Evolutionary conservation across 768 basidiomycete genomes (phyloP), one percentile per base, ranked within the genome.

Genomic region (Suillus weaverae): DNA sequence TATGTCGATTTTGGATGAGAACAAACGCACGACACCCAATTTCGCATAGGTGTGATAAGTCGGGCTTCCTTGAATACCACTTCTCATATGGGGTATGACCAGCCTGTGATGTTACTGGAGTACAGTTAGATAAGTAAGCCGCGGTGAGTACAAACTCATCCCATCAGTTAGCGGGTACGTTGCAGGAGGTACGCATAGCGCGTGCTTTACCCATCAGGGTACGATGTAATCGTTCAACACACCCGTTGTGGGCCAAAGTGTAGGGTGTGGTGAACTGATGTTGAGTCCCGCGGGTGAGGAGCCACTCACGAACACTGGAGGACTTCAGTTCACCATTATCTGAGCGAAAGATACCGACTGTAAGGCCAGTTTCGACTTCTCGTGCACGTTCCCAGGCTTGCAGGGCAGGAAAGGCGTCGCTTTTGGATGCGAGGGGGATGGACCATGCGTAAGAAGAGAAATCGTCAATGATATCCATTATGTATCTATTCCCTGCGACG

Each of bases 211-310:
- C 70, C 61, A 80, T 69, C 4, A 80, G 62, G 0, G 80, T 81
- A 5, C 71, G 69, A 60, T 83, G 80, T 41, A 76, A 60, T 0
- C 76, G 70, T 62, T 82, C 78, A 1, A 78, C 78, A 5, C 67
- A 64, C 1, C 81, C 77, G 60, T 76, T 81, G 14, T 80, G 76
- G 0, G 73, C 74, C 11, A 77, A 80, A 4, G 77, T 80, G 66
- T 81, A 70, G 0, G 77, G 72, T 0, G 75, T 74, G 0, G 76
- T 77, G 62, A 61, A 70, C 22, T 72, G 54, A 8, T 70, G 66
- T 1, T 53, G 9, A 1, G 62, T 69, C 1, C 75, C 73, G 1
- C 66, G 41, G 0, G 46, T 36, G 10, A 54, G 60, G 10, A 69
- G 64, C 69, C 68, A 76, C 1, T 35, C 61, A 0, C 59, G 44